Conservation (phyloP, 345 rosid species). For the Linum usitatissimum region DNA sequence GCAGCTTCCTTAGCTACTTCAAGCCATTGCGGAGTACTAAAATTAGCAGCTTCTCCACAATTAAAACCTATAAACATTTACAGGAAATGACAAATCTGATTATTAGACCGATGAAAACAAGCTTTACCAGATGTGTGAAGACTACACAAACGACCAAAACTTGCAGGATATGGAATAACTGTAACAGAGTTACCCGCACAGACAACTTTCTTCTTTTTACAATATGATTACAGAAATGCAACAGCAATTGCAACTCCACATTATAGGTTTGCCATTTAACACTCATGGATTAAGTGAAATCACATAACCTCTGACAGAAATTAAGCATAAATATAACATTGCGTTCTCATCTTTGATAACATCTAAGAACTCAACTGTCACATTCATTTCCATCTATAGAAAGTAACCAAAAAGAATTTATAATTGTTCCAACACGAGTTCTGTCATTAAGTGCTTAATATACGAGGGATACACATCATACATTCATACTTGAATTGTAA, state of each 20-base stretch:
- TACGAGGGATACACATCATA: neutral
- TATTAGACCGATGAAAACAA: neutral
- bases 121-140: neutral
- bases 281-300: neutral
- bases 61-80: constrained; percentile 42
- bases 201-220: neutral
- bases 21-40: constrained; percentile 98
- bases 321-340: too few species aligned
- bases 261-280: neutral
- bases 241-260: neutral
- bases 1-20: constrained; percentile 96
- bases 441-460: neutral
- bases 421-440: too few species aligned
- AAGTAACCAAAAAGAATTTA: neutral
- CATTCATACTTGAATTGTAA: neutral
- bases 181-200: neutral
- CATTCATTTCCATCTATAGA: neutral
- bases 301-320: neutral
- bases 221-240: neutral
- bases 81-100: neutral
- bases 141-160: neutral
- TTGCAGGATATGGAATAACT: neutral
- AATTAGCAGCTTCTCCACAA: constrained; percentile 99
- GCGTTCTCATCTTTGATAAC: neutral
- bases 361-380: neutral